Evolutionary conservation across 2,329 filamentous ascomycete species (phyloP).

Genomic region (Colletotrichum sp.): DNA sequence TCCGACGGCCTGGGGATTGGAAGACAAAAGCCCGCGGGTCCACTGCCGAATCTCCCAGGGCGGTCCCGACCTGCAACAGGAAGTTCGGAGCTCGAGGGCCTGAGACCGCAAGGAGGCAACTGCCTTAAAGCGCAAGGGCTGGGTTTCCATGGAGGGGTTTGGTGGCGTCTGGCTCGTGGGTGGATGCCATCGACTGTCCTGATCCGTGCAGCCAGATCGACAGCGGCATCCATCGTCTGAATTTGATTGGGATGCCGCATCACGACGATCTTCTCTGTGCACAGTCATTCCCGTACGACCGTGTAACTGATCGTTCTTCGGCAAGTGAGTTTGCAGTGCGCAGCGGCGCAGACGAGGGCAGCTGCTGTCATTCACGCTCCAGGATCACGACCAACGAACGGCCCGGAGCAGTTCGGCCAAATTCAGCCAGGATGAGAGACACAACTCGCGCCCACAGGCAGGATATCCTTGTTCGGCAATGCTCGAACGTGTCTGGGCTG

Average conservation of each 20-base stretch:
- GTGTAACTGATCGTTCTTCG: background rate
- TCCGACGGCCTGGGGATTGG: slow-evolving; percentile 1
- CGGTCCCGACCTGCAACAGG: slow-evolving; percentile 5
- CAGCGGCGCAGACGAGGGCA: background rate
- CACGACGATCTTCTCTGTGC: background rate
- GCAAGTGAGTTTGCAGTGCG: background rate
- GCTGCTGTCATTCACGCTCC: background rate
- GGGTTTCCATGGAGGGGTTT: background rate
- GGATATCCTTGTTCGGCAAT: slow-evolving; percentile 13
- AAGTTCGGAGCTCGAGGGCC: background rate
- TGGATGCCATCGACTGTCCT: background rate
- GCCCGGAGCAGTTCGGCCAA: background rate
- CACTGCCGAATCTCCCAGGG: background rate
- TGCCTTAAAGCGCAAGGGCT: background rate
- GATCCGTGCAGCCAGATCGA: slow-evolving; percentile 6
- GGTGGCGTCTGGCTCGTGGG: background rate
- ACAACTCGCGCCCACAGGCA: background rate
- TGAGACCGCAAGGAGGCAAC: background rate
- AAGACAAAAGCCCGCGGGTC: background rate
- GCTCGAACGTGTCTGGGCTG: background rate
- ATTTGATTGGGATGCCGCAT: background rate
- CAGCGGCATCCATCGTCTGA: background rate
- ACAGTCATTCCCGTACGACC: background rate
- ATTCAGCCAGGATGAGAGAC: background rate
- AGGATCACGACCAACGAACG: background rate